Base-by-base conservation (phyloP, 2,329 filamentous ascomycete genomes). In the Penicillium sp. region DNA sequence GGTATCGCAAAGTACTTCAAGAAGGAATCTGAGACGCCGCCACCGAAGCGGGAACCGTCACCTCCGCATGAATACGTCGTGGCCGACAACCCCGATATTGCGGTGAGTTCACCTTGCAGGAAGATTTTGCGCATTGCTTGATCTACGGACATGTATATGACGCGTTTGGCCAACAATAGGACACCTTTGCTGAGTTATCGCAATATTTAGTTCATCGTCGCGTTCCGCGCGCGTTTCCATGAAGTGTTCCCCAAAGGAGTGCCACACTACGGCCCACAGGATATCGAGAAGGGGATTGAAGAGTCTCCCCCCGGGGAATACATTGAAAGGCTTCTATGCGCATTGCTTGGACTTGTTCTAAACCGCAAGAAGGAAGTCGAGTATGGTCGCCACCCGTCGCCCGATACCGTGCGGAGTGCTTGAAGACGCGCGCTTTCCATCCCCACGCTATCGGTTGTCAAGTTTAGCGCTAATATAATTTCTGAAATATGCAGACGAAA, bases 341-440 rank as follows among this genome's bases (percentile, higher is more conserved):
- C 92, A 62, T 78, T 99, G 64, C 81, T 99, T 45, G 88, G 90
- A 33, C 81, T 99, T 67, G 85, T 97, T 55, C 82, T 99, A 70
- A 99, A 99, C 77, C 88, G 94, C 75, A 97, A 99, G 82, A 96
- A 99, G 75, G 93, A 96, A 78, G 90, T 97, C 73, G 96, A 99
- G 94, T 97, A 85, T 77, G 91, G 80, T 65, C 61, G 62, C 62
- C 71, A 71, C 69, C 64, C 55, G 25, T 55, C 54, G 31, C 57
- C 59, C 31, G 42, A 53, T 60, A 54, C 55, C 48, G 52, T 58
- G 59, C 62, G 42, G 54, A 58, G 49, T 33, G 40, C 41, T 37
- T 10, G 25, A 33, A 41, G 9, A 50, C 50, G 60, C 61, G 61
- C 61, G 9, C 21, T 35, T 58, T 60, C 38, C 46, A 38, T 43